These are phyloP conservation scores for Boletus reticuloceps DNA, from an alignment of 768 basidiomycete genomes.

Conservation along the genomic window DNA sequence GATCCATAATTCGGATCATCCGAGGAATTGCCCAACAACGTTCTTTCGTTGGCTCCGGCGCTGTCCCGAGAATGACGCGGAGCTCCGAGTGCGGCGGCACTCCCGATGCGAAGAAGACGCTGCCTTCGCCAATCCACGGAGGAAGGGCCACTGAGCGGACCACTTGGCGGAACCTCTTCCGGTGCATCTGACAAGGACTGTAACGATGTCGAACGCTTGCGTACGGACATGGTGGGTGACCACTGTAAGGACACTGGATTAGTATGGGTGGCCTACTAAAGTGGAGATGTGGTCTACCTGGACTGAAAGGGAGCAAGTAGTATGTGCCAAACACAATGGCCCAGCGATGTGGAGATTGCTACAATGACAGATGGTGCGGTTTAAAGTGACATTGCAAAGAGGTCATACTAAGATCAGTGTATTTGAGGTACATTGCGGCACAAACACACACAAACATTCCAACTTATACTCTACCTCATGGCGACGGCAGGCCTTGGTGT, in stretches of 20 bases:
- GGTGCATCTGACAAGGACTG: slow-evolving; percentile 16
- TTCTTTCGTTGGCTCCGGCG: slow-evolving; percentile 30
- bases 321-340: neutral
- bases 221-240: slow-evolving; percentile 15
- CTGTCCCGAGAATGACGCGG: slow-evolving; percentile 1
- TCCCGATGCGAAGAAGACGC: slow-evolving; percentile 56
- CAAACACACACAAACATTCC: slow-evolving; percentile 22
- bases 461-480: slow-evolving; percentile 15
- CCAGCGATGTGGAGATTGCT: neutral
- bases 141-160: slow-evolving; percentile 48
- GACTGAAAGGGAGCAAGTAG: neutral
- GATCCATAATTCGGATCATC: slow-evolving; percentile 55
- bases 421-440: neutral
- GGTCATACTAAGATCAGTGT: too few relatives aligned
- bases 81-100: neutral
- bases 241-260: neutral
- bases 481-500: slow-evolving; percentile 75
- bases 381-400: neutral
- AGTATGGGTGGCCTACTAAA: neutral
- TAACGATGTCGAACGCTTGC: slow-evolving; percentile 18
- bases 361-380: neutral
- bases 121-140: slow-evolving; percentile 59
- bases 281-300: neutral
- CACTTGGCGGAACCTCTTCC: slow-evolving; percentile 23
- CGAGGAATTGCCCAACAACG: slow-evolving; percentile 33